A percentile compares a stretch with the other conserved stretches of the same genome.
These are phyloP conservation scores for Umbelopsis isabellina DNA, from an alignment of 192 early-diverging fungal species.

Conservation along the genomic window DNA sequence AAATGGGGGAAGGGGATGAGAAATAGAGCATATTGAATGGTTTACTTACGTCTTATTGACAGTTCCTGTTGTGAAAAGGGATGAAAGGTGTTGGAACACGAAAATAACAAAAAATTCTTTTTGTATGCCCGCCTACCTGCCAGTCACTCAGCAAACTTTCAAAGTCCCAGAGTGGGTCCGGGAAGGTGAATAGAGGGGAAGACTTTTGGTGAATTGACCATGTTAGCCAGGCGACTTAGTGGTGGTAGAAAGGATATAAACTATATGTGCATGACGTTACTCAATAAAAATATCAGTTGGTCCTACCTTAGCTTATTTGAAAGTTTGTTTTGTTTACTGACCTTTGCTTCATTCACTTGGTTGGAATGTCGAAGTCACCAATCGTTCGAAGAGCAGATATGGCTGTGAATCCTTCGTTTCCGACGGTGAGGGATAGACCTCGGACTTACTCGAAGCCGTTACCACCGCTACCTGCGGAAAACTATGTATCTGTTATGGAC, in stretches of 20 bases:
- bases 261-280: conserved; percentile 6
- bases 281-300: not conserved
- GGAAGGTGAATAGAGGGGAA: too few relatives aligned
- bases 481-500: conserved; percentile 11
- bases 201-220: too few relatives aligned
- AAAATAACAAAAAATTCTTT: too few relatives aligned
- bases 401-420: not conserved
- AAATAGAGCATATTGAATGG: not conserved
- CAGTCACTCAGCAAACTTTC: too few relatives aligned
- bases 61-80: not conserved
- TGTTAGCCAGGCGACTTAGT: not conserved
- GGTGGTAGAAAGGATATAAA: not conserved
- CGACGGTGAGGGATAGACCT: not conserved
- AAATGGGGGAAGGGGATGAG: not conserved
- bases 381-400: not conserved
- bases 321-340: not conserved
- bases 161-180: too few relatives aligned
- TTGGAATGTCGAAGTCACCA: not conserved
- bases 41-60: not conserved
- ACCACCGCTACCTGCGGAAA: not conserved
- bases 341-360: not conserved
- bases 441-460: conserved; percentile 9
- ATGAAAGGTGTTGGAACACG: not conserved
- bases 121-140: too few relatives aligned
- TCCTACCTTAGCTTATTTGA: not conserved